phyloP scores from a whole-genome alignment of 306 rosid genomes.

The Prunus kanzakura region DNA sequence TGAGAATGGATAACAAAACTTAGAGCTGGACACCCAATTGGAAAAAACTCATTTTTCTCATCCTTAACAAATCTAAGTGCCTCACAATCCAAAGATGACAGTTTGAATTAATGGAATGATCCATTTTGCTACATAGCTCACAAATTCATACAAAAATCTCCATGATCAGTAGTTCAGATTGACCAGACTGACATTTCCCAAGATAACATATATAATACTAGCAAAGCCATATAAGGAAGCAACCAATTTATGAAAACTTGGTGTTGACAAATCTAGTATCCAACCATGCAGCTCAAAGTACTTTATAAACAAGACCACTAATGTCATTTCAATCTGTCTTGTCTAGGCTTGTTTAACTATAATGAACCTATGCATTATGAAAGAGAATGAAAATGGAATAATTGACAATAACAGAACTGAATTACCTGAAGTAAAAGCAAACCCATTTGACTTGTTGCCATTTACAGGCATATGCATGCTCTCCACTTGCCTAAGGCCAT shows the following conservation, averaged over 20 bases:
- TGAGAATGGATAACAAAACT: slow-evolving; percentile 21
- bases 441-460: slow-evolving; percentile 19
- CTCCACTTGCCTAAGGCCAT: slow-evolving; percentile 42
- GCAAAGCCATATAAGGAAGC: background rate
- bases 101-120: background rate
- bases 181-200: background rate
- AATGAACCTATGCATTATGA: background rate
- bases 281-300: background rate
- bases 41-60: background rate
- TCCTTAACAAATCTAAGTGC: background rate
- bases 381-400: background rate
- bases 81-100: background rate
- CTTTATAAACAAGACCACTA: background rate
- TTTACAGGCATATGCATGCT: slow-evolving; percentile 22
- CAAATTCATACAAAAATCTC: background rate
- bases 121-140: background rate
- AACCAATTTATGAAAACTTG: background rate
- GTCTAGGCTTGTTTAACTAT: background rate
- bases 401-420: background rate
- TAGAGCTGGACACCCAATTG: background rate
- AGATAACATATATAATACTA: background rate
- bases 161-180: background rate
- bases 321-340: too few species aligned
- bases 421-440: slow-evolving; percentile 37
- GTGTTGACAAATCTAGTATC: background rate